phyloP scores from a whole-genome alignment of 495 filamentous ascomycete species.

The Daldinia loculata region DNA sequence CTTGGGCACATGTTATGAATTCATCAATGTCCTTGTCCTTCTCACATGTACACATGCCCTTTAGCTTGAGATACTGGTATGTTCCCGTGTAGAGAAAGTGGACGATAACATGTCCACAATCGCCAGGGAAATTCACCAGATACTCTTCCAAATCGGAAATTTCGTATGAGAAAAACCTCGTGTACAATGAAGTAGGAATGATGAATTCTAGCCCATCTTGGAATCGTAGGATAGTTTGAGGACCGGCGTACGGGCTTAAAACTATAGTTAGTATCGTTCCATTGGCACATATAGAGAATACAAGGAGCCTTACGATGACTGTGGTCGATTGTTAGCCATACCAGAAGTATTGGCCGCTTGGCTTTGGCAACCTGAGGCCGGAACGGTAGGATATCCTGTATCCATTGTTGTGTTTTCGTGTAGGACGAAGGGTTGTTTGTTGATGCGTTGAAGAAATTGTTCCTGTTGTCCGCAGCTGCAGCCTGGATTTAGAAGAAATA shows the following conservation, averaged over 20 bases:
- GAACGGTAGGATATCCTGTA: not conserved
- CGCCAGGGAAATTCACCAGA: conserved; percentile 13
- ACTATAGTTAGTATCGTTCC: conserved; percentile 30
- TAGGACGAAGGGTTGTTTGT: not conserved
- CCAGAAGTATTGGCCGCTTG: not conserved
- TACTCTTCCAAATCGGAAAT: conserved; percentile 15
- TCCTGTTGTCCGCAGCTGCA: not conserved
- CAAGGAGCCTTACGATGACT: not conserved
- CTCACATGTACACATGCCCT: not conserved
- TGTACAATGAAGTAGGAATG: conserved; percentile 30
- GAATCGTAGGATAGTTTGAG: conserved; percentile 30
- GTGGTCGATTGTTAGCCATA: not conserved
- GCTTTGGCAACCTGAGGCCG: not conserved
- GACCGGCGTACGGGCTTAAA: conserved; percentile 42
- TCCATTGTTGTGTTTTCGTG: not conserved
- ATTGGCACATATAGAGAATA: not conserved
- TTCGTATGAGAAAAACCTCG: not conserved
- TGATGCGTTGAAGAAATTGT: not conserved
- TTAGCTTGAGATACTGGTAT: conserved; percentile 27
- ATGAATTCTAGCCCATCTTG: conserved; percentile 16
- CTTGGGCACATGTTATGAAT: conserved; percentile 24
- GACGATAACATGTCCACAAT: conserved; percentile 45
- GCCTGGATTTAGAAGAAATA: too few relatives aligned
- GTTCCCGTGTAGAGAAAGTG: conserved; percentile 41
- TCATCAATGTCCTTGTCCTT: conserved; percentile 17